phyloP scores from a whole-genome alignment of 805 yeast genomes.

The Ascoidea asiatica region DNA sequence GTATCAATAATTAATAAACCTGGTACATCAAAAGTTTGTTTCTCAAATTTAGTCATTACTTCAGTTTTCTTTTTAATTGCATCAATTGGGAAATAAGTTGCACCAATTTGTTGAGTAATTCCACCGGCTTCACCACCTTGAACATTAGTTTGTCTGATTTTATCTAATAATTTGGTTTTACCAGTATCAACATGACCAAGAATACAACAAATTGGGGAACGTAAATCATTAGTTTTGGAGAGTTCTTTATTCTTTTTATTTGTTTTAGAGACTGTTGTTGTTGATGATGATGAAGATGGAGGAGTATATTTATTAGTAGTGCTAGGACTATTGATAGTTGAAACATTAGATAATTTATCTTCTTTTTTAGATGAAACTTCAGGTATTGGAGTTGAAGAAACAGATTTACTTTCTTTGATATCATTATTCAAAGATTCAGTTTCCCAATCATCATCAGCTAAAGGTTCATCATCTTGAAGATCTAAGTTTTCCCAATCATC shows the following conservation, averaged over 20 bases:
- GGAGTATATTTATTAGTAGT: conserved; percentile 17
- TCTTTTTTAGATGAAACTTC: conserved; percentile 12
- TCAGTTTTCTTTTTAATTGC: conserved; percentile 85
- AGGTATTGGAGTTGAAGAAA: conserved; percentile 7
- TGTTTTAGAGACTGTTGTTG: conserved; percentile 9
- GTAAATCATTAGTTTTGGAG: conserved; percentile 39
- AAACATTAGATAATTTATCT: conserved; percentile 13
- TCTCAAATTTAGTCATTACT: conserved; percentile 79
- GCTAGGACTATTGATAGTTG: conserved; percentile 20
- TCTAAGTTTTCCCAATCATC: conserved; percentile 85
- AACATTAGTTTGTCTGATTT: conserved; percentile 95
- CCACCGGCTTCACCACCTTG: conserved; percentile 99
- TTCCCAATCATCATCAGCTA: conserved; percentile 40
- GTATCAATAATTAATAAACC: conserved; percentile 95
- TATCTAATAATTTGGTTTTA: conserved; percentile 92
- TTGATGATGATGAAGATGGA: conserved; percentile 5
- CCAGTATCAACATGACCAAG: conserved; percentile 99
- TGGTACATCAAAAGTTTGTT: conserved; percentile 84
- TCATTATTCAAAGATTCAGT: conserved; percentile 23
- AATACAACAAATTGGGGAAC: conserved; percentile 98
- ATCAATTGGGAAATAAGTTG: conserved; percentile 96
- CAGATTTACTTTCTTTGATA: conserved; percentile 18
- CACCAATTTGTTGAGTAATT: conserved; percentile 99
- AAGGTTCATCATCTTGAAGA: conserved; percentile 43
- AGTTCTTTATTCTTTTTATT: conserved; percentile 7